These are phyloP conservation scores for Yamadazyma kanchanaburiensis DNA, from an alignment of 1,139 yeast genomes.

Conservation along the genomic window DNA sequence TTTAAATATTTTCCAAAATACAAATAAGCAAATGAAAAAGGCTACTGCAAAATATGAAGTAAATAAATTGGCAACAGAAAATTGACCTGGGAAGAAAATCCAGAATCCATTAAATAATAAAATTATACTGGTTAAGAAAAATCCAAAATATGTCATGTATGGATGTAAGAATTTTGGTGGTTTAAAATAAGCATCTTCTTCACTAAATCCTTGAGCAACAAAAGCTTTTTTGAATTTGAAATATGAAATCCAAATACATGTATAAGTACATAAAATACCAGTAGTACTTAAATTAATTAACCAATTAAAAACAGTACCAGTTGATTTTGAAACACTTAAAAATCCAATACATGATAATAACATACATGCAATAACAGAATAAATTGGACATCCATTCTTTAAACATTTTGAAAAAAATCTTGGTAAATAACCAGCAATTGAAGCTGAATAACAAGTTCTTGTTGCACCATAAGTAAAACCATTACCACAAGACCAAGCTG, in stretches of 20 bases:
- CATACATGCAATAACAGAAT: conserved; percentile 24
- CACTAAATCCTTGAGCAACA: conserved; percentile 27
- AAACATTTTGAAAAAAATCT: conserved; percentile 30
- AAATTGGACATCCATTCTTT: conserved; percentile 33
- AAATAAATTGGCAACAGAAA: conserved; percentile 33
- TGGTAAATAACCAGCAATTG: conserved; percentile 37
- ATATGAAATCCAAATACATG: conserved; percentile 47
- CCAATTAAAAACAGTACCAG: conserved; percentile 36
- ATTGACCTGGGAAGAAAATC: conserved; percentile 40
- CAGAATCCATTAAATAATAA: conserved; percentile 40
- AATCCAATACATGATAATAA: conserved; percentile 24
- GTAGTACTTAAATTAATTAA: conserved; percentile 45
- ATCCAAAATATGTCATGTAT: conserved; percentile 31
- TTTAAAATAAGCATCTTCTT: conserved; percentile 19
- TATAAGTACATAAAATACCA: conserved; percentile 51
- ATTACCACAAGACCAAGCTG: conserved; percentile 41
- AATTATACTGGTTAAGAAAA: conserved; percentile 21
- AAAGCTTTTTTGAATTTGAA: conserved; percentile 34
- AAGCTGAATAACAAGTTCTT: conserved; percentile 32
- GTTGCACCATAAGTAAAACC: conserved; percentile 35
- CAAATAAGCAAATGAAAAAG: conserved; percentile 20
- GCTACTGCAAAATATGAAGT: conserved; percentile 42
- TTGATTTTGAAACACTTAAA: conserved; percentile 24
- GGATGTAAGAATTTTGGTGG: conserved; percentile 30
- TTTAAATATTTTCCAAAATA: conserved; percentile 35